phyloP scores from a whole-genome alignment of 768 basidiomycete genomes.

The Serendipita sp. region DNA sequence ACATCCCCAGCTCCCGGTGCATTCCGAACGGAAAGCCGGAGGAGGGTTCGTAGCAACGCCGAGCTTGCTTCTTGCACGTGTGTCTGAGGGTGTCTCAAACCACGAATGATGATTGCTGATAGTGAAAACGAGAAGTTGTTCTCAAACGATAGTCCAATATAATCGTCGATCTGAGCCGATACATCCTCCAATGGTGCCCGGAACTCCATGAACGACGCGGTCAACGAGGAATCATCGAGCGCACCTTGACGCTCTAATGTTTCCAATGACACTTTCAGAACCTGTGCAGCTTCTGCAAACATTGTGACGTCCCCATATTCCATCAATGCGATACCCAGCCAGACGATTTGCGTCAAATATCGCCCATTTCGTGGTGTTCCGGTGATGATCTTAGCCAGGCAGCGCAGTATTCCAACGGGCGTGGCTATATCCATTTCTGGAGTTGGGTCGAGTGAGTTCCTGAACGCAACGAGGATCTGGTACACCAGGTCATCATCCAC shows the following conservation, averaged over 20 bases:
- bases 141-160: slow-evolving; percentile 63
- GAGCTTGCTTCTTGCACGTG: slow-evolving; percentile 39
- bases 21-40: slow-evolving; percentile 36
- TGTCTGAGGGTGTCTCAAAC: slow-evolving; percentile 52
- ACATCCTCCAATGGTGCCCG: slow-evolving; percentile 52
- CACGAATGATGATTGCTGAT: slow-evolving; percentile 74
- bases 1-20: neutral
- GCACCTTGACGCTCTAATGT: slow-evolving; percentile 42
- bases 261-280: slow-evolving; percentile 42
- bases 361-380: slow-evolving; percentile 51
- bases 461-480: slow-evolving; percentile 81
- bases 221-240: slow-evolving; percentile 34
- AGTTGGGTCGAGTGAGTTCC: slow-evolving; percentile 42
- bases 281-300: slow-evolving; percentile 48
- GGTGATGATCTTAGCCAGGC: slow-evolving; percentile 62
- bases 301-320: slow-evolving; percentile 52
- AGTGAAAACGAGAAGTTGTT: slow-evolving; percentile 66
- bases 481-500: slow-evolving; percentile 89
- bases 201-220: slow-evolving; percentile 30
- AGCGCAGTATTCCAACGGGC: slow-evolving; percentile 76
- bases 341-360: slow-evolving; percentile 63
- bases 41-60: slow-evolving; percentile 41
- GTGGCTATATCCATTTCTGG: slow-evolving; percentile 53
- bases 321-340: slow-evolving; percentile 73
- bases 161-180: slow-evolving; percentile 52